Conservation (phyloP, 2,329 filamentous ascomycete genomes). For the Fusarium sp. region DNA sequence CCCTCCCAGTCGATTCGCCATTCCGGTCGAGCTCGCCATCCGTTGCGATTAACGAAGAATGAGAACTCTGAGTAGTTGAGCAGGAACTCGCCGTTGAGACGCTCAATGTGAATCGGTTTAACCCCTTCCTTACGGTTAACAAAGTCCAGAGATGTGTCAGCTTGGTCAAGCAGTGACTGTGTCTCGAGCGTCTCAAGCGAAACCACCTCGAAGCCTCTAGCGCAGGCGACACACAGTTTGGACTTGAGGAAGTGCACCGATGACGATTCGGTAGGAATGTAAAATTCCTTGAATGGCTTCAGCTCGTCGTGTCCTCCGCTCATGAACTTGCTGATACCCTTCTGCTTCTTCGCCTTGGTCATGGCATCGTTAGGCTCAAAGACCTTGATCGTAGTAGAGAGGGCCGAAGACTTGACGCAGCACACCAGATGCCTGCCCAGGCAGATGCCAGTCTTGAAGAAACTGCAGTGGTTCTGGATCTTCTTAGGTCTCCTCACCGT, state of each 20-base stretch:
- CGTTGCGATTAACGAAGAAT: conserved; percentile 99
- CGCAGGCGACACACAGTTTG: conserved; percentile 95
- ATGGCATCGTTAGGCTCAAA: conserved; percentile 97
- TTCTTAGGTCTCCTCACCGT: conserved; percentile 90
- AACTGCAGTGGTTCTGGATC: conserved; percentile 96
- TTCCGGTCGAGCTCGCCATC: conserved; percentile 94
- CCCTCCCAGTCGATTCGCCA: conserved; percentile 99
- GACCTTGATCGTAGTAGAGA: conserved; percentile 98
- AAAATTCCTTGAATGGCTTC: conserved; percentile 98
- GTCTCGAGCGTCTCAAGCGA: conserved; percentile 97
- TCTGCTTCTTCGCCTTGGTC: conserved; percentile 94
- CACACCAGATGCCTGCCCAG: conserved; percentile 94
- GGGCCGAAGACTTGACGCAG: conserved; percentile 91
- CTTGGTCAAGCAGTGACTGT: conserved; percentile 95
- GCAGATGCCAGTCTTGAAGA: conserved; percentile 98
- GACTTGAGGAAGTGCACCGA: conserved; percentile 98
- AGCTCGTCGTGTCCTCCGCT: conserved; percentile 91
- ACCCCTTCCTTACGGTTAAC: conserved; percentile 93
- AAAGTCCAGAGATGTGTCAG: conserved; percentile 97
- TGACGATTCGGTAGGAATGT: conserved; percentile 97
- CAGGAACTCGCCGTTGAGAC: conserved; percentile 95
- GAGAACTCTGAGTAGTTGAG: conserved; percentile 99
- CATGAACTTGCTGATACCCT: conserved; percentile 95
- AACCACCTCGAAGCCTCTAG: conserved; percentile 96
- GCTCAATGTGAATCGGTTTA: conserved; percentile 96